These are phyloP conservation scores for Mycena vulgaris DNA, from an alignment of 768 basidiomycete species.

Conservation along the genomic window DNA sequence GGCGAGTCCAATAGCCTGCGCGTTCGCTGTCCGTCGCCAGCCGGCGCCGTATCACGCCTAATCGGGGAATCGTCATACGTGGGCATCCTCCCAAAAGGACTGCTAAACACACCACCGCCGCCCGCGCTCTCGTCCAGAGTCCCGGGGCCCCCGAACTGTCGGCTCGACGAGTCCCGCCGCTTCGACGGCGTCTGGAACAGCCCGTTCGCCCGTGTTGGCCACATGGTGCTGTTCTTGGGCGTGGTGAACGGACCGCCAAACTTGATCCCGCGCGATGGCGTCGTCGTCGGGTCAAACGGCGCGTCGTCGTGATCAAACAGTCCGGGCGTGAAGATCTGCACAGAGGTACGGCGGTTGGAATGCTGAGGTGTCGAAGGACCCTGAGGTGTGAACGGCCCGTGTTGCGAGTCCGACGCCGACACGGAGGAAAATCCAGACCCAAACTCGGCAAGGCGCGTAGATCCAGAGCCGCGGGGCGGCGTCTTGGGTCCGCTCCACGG, in stretches of 20 bases:
- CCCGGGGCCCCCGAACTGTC: conserved; percentile 47
- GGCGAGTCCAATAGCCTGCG: conserved; percentile 55
- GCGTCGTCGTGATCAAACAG: conserved; percentile 63
- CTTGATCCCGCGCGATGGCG: conserved; percentile 84
- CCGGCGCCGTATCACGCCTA: conserved; percentile 55
- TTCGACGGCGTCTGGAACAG: conserved; percentile 71
- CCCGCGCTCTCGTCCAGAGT: conserved; percentile 49
- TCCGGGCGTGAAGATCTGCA: conserved; percentile 50
- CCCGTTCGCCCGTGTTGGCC: conserved; percentile 60
- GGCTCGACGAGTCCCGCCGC: conserved; percentile 47
- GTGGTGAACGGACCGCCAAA: conserved; percentile 72
- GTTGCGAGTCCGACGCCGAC: conserved; percentile 58
- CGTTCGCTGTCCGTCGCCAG: conserved; percentile 49
- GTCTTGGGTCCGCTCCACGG: conserved; percentile 57
- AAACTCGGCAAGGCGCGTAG: conserved; percentile 31
- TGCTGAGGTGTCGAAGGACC: conserved; percentile 72
- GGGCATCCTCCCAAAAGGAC: conserved; percentile 44
- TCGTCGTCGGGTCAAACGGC: conserved; percentile 85
- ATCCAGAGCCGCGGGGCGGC: conserved; percentile 32
- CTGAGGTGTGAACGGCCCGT: conserved; percentile 60
- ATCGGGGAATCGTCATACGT: conserved; percentile 70
- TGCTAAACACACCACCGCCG: conserved; percentile 41
- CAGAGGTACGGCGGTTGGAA: conserved; percentile 31
- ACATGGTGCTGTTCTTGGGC: conserved; percentile 68
- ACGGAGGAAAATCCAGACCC: conserved; percentile 49